phyloP scores from a whole-genome alignment of 768 basidiomycete genomes.

The Boletellus sp. region DNA sequence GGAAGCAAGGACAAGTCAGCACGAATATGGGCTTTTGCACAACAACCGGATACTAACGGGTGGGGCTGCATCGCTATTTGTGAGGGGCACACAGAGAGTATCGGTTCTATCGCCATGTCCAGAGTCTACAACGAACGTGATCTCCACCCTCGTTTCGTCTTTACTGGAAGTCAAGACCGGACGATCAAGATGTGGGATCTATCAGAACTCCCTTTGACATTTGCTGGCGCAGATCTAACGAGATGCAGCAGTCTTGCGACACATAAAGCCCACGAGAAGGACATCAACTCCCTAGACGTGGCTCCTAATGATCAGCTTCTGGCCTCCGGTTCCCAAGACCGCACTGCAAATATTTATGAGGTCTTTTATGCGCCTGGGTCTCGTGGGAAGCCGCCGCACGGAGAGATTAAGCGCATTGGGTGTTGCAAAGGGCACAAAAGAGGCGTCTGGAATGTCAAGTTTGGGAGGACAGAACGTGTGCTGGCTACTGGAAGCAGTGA shows the following conservation, averaged over 20 bases:
- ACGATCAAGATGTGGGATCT: slow-evolving; percentile 99
- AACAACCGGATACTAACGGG: slow-evolving; percentile 12
- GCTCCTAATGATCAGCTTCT: slow-evolving; percentile 85
- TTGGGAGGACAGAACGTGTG: slow-evolving; percentile 76
- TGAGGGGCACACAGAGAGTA: slow-evolving; percentile 91
- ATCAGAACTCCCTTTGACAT: slow-evolving; percentile 40
- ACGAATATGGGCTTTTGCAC: slow-evolving; percentile 66
- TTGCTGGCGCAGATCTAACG: slow-evolving; percentile 25
- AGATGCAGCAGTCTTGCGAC: slow-evolving; percentile 79
- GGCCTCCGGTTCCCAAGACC: slow-evolving; percentile 94
- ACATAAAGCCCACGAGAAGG: slow-evolving; percentile 93
- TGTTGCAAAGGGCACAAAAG: slow-evolving; percentile 95
- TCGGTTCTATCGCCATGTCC: slow-evolving; percentile 88
- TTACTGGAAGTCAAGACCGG: slow-evolving; percentile 94
- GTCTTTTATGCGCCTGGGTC: slow-evolving; percentile 53
- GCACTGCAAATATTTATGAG: slow-evolving; percentile 86
- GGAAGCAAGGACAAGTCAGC: slow-evolving; percentile 92
- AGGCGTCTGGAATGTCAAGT: slow-evolving; percentile 93
- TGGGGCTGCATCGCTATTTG: slow-evolving; percentile 78
- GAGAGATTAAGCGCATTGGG: slow-evolving; percentile 73
- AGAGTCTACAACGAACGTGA: slow-evolving; percentile 32
- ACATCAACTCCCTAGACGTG: slow-evolving; percentile 95
- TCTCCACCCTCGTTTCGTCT: slow-evolving; percentile 59
- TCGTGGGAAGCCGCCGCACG: slow-evolving; percentile 46
- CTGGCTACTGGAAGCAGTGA: slow-evolving; percentile 95